These are phyloP conservation scores for Decorospora gaudefroyi DNA, from an alignment of 2,329 filamentous ascomycete genomes.

Conservation along the genomic window DNA sequence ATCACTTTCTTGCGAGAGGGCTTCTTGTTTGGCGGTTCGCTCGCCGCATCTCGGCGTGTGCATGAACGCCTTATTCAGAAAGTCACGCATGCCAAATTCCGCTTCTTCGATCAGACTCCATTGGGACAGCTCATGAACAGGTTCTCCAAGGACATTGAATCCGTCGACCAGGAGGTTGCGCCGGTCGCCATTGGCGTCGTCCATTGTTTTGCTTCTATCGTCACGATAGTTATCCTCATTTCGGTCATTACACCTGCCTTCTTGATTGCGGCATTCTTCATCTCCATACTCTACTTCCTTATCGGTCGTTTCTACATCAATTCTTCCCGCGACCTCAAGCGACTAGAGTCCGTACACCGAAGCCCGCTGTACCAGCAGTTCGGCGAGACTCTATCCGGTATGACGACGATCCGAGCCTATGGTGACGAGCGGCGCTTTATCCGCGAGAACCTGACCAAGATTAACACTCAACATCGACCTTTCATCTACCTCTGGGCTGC, in stretches of 20 bases:
- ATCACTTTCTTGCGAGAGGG: constrained; percentile 81
- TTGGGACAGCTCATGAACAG: constrained; percentile 97
- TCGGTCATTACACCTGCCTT: constrained; percentile 88
- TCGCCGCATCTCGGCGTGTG: constrained; percentile 83
- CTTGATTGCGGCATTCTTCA: constrained; percentile 82
- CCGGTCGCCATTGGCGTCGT: constrained; percentile 81
- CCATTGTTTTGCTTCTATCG: constrained; percentile 68
- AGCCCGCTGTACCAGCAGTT: constrained; percentile 98
- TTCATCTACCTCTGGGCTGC: constrained; percentile 97
- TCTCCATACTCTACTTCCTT: constrained; percentile 78
- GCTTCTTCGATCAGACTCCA: constrained; percentile 96
- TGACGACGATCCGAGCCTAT: constrained; percentile 96
- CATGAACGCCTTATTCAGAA: constrained; percentile 77
- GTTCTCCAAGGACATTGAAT: constrained; percentile 96
- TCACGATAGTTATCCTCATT: constrained; percentile 87
- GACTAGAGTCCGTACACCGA: constrained; percentile 89
- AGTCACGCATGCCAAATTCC: constrained; percentile 88
- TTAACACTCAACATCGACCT: constrained; percentile 89
- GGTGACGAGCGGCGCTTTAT: constrained; percentile 93
- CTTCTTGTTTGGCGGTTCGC: constrained; percentile 89
- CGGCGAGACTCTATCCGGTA: constrained; percentile 89
- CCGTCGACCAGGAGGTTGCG: constrained; percentile 93
- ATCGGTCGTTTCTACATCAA: constrained; percentile 87
- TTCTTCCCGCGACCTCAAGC: constrained; percentile 92
- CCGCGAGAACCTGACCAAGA: constrained; percentile 81